Base-by-base conservation (phyloP, 106 monocot genomes). In the Dendrobium catenatum region DNA sequence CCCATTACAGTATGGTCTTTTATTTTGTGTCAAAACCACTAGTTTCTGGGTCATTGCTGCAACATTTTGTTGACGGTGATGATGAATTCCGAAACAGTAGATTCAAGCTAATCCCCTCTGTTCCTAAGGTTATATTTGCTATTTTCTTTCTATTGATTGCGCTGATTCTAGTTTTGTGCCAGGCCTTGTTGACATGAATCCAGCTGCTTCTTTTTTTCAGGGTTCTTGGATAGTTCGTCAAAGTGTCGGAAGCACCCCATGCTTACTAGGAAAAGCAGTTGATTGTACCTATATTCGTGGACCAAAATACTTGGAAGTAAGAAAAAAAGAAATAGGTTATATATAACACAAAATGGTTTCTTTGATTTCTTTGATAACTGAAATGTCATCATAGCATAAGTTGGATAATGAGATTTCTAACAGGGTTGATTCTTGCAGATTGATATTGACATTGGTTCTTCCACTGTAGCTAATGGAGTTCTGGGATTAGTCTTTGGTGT, bases 201-300 rank as follows among this genome's bases (percentile, higher is more conserved):
- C 27, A 19, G 43, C 31, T 72, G 64, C 19, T 46, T 75, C 77
- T 22, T 76, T 22, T 78, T 44, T 13, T 13, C 76, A 99, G 99
- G 99, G 99, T 16, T 99, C 95, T 4, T 99, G 95, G 99, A 99
- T 99, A 80, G 99, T 99, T 74, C 91, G 99, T 18, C 99, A 99
- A 61, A 99, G 99, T 86, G 99, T 99, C 77, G 95, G 95, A 77
- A 99, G 89, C 83, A 90, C 93, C 4, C 93, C 95, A 72, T 99
- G 99, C 77, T 83, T 99, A 59, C 79, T 95, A 49, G 99, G 95
- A 6, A 99, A 95, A 82, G 99, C 99, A 15, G 93, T 99, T 61
- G 99, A 99, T 80, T 90, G 90, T 72, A 91, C 91, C 29, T 99
- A 99, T 42, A 90, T 95, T 66, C 91, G 95, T 47, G 95, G 91